These are phyloP conservation scores for Ceratorhiza oryzae-sativae DNA, from an alignment of 1,284 basidiomycete genomes.

Conservation along the genomic window DNA sequence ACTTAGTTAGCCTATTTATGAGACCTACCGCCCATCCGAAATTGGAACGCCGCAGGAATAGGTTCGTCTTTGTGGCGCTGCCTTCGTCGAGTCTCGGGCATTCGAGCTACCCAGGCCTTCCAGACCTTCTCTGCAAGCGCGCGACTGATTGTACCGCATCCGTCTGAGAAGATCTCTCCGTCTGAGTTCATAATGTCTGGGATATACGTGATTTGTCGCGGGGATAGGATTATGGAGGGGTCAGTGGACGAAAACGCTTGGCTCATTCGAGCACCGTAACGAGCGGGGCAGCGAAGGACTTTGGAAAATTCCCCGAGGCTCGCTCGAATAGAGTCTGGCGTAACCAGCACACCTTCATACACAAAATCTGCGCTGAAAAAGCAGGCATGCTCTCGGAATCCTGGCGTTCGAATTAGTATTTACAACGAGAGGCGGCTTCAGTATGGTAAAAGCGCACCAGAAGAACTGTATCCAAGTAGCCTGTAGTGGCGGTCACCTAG, in stretches of 20 bases:
- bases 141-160: constrained; percentile 40
- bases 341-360: background rate
- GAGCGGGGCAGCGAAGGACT: background rate
- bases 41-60: background rate
- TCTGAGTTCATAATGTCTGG: background rate
- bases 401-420: too few relatives aligned
- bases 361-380: constrained; percentile 14
- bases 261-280: constrained; percentile 37
- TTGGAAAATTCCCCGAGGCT: background rate
- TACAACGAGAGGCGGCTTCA: too few relatives aligned
- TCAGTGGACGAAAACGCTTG: constrained; percentile 30
- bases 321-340: background rate
- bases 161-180: constrained; percentile 39
- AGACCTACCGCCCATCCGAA: constrained; percentile 9
- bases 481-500: constrained; percentile 25
- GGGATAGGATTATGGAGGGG: background rate
- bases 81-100: background rate
- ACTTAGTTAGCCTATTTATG: background rate
- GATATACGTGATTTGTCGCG: background rate
- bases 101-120: background rate
- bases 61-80: background rate
- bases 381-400: constrained; percentile 9
- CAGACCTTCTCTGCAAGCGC: constrained; percentile 39
- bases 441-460: constrained; percentile 34
- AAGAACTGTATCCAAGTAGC: constrained; percentile 35